Percentiles rank a stretch among this genome's conserved stretches.
These are phyloP conservation scores for Lachnellula subtilissima DNA, from an alignment of 2,329 filamentous ascomycete species.

Conservation along the genomic window DNA sequence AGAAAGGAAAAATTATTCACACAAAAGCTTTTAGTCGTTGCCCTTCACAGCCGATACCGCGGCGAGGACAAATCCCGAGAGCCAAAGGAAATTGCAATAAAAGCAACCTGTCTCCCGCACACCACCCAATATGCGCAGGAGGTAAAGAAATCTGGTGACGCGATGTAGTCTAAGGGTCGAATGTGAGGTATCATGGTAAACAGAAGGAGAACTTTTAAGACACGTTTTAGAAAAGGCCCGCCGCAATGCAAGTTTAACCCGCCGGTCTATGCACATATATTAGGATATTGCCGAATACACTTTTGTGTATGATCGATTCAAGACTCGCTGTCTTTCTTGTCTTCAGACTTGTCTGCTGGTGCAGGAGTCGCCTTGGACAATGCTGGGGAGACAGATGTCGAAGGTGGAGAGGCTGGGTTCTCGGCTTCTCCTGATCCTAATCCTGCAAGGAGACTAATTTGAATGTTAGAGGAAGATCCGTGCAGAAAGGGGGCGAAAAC, in stretches of 20 bases:
- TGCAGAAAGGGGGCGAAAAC: slow-evolving; percentile 28
- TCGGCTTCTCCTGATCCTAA: slow-evolving; percentile 49
- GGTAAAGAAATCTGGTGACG: slow-evolving; percentile 30
- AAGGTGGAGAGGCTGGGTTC: slow-evolving; percentile 65
- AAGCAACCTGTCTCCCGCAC: slow-evolving; percentile 30
- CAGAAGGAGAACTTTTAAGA: slow-evolving; percentile 41
- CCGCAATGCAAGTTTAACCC: slow-evolving; percentile 41
- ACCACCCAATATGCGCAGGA: slow-evolving; percentile 29
- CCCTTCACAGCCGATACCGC: slow-evolving; percentile 18
- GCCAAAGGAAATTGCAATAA: slow-evolving; percentile 28
- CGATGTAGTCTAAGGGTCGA: slow-evolving; percentile 33
- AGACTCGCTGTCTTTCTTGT: slow-evolving; percentile 49
- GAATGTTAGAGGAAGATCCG: slow-evolving; percentile 24
- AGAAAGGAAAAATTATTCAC: slow-evolving; percentile 27
- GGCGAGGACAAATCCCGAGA: slow-evolving; percentile 23
- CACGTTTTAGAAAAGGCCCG: slow-evolving; percentile 35
- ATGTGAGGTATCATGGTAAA: slow-evolving; percentile 41
- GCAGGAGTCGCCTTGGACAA: slow-evolving; percentile 58
- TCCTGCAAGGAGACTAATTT: slow-evolving; percentile 46
- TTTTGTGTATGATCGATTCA: slow-evolving; percentile 32
- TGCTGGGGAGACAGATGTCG: slow-evolving; percentile 61
- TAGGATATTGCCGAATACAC: slow-evolving; percentile 36
- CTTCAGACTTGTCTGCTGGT: slow-evolving; percentile 34
- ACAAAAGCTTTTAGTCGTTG: slow-evolving; percentile 30
- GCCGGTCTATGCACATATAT: slow-evolving; percentile 43